These are phyloP conservation scores for Royoungia palumana DNA, from an alignment of 768 basidiomycete genomes.

Conservation along the genomic window DNA sequence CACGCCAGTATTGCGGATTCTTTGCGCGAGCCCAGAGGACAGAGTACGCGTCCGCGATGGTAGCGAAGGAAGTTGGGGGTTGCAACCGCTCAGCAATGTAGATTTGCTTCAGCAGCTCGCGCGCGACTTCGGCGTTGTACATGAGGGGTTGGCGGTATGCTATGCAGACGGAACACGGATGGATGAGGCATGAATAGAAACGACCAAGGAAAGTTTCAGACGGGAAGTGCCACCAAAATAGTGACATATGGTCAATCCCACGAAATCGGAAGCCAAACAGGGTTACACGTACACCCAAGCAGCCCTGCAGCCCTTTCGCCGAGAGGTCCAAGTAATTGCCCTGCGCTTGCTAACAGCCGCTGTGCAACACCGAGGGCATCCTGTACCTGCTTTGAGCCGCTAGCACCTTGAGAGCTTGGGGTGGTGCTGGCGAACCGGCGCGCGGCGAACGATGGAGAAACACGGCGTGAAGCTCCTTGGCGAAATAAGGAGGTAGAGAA, in stretches of 20 bases:
- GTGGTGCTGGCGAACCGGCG: slow-evolving; percentile 42
- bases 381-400: slow-evolving; percentile 63
- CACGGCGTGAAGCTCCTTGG: slow-evolving; percentile 16
- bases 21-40: slow-evolving; percentile 61
- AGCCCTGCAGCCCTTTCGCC: slow-evolving; percentile 54
- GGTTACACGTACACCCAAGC: slow-evolving; percentile 48
- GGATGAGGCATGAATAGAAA: neutral
- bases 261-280: neutral
- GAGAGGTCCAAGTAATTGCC: slow-evolving; percentile 46
- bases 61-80: slow-evolving; percentile 58
- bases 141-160: slow-evolving; percentile 75
- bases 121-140: slow-evolving; percentile 76
- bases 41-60: slow-evolving; percentile 57
- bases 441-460: slow-evolving; percentile 12
- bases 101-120: slow-evolving; percentile 72
- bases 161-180: slow-evolving; percentile 16
- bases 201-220: neutral
- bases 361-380: slow-evolving; percentile 59
- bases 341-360: slow-evolving; percentile 49
- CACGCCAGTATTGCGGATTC: slow-evolving; percentile 58
- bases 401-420: slow-evolving; percentile 37
- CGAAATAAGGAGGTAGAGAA: slow-evolving; percentile 26
- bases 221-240: neutral
- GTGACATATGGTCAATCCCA: slow-evolving; percentile 1
- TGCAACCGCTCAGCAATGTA: slow-evolving; percentile 60